Evolutionary conservation across 352 stramenopile genomes (phyloP).

Genomic region (Aphanomyces cochlioides): DNA sequence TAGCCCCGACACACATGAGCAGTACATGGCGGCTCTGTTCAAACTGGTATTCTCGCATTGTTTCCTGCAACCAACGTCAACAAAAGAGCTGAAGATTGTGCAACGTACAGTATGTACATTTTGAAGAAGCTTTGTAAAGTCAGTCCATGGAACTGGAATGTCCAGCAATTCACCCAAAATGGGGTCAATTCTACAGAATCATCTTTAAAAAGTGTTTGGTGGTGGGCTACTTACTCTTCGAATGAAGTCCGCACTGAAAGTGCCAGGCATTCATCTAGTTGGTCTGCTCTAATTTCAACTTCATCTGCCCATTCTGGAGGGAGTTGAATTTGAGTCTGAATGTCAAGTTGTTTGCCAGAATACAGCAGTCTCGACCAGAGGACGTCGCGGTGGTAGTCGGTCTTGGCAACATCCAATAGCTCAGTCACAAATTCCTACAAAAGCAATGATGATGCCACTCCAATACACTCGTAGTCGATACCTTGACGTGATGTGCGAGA

Average conservation of each 20-base stretch:
- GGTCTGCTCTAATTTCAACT: conserved; percentile 53
- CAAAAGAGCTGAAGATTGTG: not conserved
- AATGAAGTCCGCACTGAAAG: conserved; percentile 79
- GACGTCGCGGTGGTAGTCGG: conserved; percentile 83
- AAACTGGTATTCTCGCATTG: conserved; percentile 85
- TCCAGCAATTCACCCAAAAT: conserved; percentile 59
- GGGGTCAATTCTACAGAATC: conserved; percentile 50
- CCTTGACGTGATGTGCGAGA: conserved; percentile 19
- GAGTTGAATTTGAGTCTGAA: conserved; percentile 8
- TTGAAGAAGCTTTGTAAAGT: conserved; percentile 66
- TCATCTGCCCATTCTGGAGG: conserved; percentile 38
- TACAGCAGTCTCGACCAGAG: conserved; percentile 81
- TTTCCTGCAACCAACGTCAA: conserved; percentile 32
- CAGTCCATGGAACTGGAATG: conserved; percentile 73
- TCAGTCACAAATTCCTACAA: conserved; percentile 66
- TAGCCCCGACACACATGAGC: conserved; percentile 73
- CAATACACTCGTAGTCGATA: conserved; percentile 2
- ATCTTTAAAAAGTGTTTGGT: not conserved
- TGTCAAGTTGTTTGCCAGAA: conserved; percentile 39
- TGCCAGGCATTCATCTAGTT: conserved; percentile 78
- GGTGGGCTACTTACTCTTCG: conserved; percentile 33
- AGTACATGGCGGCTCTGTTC: conserved; percentile 68
- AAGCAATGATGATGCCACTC: not conserved
- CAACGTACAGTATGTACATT: conserved; percentile 52
- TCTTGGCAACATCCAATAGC: conserved; percentile 66